phyloP scores from a whole-genome alignment of 176 grass and related monocot species.

The Aegilops speltoides region DNA sequence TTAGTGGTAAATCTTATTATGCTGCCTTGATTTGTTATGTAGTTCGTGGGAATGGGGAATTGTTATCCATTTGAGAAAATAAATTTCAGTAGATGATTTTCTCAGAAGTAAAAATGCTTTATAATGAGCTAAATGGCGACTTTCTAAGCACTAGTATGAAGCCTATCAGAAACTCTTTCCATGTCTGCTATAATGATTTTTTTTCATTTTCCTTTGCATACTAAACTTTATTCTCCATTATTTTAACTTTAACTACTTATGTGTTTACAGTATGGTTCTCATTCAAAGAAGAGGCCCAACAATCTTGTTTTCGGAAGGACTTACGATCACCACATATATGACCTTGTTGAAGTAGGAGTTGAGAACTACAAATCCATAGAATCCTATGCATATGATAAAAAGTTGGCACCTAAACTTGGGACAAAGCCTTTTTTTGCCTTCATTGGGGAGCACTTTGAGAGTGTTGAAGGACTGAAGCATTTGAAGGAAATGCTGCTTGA shows the following conservation, averaged over 20 bases:
- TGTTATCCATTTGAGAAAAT: not conserved
- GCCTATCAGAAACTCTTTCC: not conserved
- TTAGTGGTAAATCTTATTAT: conserved; percentile 55
- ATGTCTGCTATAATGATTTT: not conserved
- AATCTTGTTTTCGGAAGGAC: conserved; percentile 85
- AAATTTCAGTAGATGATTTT: not conserved
- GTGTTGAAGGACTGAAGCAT: conserved; percentile 74
- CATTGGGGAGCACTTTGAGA: conserved; percentile 86
- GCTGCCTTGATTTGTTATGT: conserved; percentile 1
- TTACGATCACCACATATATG: conserved; percentile 94
- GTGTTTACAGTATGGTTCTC: conserved; percentile 73
- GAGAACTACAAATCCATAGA: conserved; percentile 84
- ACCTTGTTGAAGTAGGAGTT: conserved; percentile 93
- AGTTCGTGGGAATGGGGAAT: not conserved
- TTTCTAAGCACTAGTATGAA: not conserved
- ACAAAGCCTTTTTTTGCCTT: conserved; percentile 95
- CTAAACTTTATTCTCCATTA: not conserved
- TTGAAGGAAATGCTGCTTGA: conserved; percentile 95
- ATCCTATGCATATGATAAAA: conserved; percentile 84
- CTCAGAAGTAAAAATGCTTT: not conserved
- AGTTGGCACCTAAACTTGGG: conserved; percentile 75
- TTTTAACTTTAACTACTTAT: not conserved
- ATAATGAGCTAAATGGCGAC: not conserved
- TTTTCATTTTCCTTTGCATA: not conserved
- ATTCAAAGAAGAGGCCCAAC: conserved; percentile 98